Base-by-base conservation (phyloP, 768 basidiomycete genomes). In the Russula griseocarnosa region DNA sequence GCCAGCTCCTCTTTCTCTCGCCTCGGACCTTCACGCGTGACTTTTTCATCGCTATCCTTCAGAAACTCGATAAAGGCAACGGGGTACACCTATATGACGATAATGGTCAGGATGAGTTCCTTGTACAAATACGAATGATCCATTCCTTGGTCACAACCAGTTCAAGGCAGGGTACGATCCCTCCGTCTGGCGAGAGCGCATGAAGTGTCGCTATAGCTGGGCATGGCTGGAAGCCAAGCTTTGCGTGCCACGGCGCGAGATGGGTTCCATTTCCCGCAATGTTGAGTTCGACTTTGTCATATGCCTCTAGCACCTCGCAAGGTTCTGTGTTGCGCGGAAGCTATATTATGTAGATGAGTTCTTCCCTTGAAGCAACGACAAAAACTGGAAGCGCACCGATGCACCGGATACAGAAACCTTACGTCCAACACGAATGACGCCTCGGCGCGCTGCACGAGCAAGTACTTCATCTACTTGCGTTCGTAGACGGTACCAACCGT, bases 401-500 rank as follows among this genome's bases (percentile, higher is more conserved):
- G 93, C 90, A 42, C 91, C 91, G 2, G 83, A 81, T 42, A 94
- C 79, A 7, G 83, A 86, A 22, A 99, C 79, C 78, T 99, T 99
- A 66, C 86, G 81, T 2, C 97, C 97, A 6, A 90, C 76, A 46
- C 79, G 76, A 52, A 99, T 81, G 52, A 81, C 78, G 0, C 90
- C 87, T 28, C 80, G 81, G 52, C 79, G 78, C 10, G 90, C 75
- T 2, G 92, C 95, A 50, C 88, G 81, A 3, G 80, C 80, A 24
- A 99, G 78, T 3, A 89, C 82, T 22, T 76, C 75, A 73, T 98
- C 97, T 14, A 92, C 79, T 52, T 80, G 80, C 0, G 93, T 90
- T 16, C 86, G 83, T 8, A 98, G 78, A 32, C 86, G 78, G 70
- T 99, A 99, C 97, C 97, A 99, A 16, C 97, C 97, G 71, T 99